phyloP scores from a whole-genome alignment of 768 basidiomycete species.

The Kwoniella shandongensis region DNA sequence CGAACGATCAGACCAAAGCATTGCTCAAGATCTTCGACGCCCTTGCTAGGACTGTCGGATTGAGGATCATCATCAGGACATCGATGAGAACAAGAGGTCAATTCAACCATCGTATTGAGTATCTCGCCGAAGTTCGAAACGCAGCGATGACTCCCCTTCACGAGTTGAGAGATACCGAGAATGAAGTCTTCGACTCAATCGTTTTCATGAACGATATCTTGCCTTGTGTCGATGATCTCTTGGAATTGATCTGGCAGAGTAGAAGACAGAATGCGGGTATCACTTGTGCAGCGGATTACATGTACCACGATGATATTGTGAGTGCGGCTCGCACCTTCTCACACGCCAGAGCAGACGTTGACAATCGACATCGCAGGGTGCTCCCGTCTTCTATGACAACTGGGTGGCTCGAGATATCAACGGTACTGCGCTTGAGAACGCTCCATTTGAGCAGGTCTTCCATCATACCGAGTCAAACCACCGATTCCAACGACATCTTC shows the following conservation, averaged over 20 bases:
- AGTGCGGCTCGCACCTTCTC: conserved; percentile 50
- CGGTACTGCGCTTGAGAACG: conserved; percentile 96
- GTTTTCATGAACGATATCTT: conserved; percentile 99
- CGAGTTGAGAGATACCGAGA: conserved; percentile 85
- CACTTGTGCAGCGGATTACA: conserved; percentile 97
- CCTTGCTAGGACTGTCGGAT: conserved; percentile 80
- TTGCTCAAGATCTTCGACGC: conserved; percentile 93
- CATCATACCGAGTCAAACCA: conserved; percentile 72
- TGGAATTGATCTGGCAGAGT: conserved; percentile 96
- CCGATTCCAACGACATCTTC: conserved; percentile 87
- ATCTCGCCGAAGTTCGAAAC: conserved; percentile 99
- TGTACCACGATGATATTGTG: conserved; percentile 95
- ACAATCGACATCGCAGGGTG: conserved; percentile 56
- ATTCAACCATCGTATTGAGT: conserved; percentile 99
- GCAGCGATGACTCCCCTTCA: conserved; percentile 93
- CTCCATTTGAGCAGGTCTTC: conserved; percentile 92
- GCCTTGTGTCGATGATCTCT: conserved; percentile 93
- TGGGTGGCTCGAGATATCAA: conserved; percentile 99
- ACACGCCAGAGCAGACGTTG: background rate
- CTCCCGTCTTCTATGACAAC: conserved; percentile 84
- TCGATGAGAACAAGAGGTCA: conserved; percentile 88
- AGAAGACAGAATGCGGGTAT: conserved; percentile 93
- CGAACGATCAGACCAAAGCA: conserved; percentile 97
- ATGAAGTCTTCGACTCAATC: conserved; percentile 93
- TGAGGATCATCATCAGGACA: conserved; percentile 89